These are phyloP conservation scores for Sarocladium brachiariae DNA, from an alignment of 2,329 filamentous ascomycete species.

Conservation along the genomic window DNA sequence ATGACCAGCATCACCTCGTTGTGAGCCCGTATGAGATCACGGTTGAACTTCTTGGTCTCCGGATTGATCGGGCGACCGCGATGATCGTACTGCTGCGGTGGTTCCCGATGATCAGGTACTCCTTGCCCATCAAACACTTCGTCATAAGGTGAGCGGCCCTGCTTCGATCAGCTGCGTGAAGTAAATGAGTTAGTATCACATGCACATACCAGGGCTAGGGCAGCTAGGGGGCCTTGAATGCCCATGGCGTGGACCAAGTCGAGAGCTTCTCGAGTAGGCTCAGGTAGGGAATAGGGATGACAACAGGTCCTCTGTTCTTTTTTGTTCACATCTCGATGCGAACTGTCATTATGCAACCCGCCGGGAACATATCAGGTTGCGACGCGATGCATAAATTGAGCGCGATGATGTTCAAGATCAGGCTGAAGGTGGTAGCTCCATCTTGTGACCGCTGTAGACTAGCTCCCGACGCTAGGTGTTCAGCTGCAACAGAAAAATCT, in stretches of 20 bases:
- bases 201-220: slow-evolving; percentile 49
- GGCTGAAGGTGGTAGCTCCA: not conserved
- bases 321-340: not conserved
- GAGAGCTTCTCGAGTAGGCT: too few relatives aligned
- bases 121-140: slow-evolving; percentile 46
- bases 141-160: slow-evolving; percentile 57
- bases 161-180: slow-evolving; percentile 8
- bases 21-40: slow-evolving; percentile 51
- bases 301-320: too few relatives aligned
- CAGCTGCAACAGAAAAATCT: not conserved
- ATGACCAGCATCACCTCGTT: slow-evolving; percentile 60
- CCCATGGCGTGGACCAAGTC: too few relatives aligned
- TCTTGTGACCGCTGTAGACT: too few relatives aligned
- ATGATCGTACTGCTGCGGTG: slow-evolving; percentile 45
- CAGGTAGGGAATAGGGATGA: too few relatives aligned
- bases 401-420: too few relatives aligned
- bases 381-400: too few relatives aligned
- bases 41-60: slow-evolving; percentile 47
- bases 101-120: slow-evolving; percentile 31
- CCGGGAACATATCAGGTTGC: too few relatives aligned
- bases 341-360: too few relatives aligned
- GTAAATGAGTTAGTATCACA: slow-evolving; percentile 15
- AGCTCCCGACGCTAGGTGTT: not conserved
- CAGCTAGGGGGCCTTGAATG: slow-evolving; percentile 48
- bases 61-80: slow-evolving; percentile 50